A percentile compares a stretch with the other conserved stretches of the same genome.
These are phyloP conservation scores for Pholiota molesta DNA, from an alignment of 768 basidiomycete species.

Conservation along the genomic window DNA sequence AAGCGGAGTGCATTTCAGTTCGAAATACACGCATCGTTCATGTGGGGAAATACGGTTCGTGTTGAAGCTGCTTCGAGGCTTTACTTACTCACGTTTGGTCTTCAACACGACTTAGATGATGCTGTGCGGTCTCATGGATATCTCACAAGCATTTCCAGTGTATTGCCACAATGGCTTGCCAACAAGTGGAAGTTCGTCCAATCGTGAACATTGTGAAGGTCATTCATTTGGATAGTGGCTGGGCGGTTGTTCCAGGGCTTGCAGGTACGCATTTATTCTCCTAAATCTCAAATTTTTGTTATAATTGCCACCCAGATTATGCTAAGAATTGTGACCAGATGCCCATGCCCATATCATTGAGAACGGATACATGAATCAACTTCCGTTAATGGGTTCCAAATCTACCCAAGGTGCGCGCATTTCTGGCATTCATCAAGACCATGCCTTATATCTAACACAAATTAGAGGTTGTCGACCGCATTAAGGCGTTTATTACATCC, in stretches of 20 bases:
- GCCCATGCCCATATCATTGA: constrained; percentile 79
- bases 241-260: constrained; percentile 66
- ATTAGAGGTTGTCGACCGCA: constrained; percentile 62
- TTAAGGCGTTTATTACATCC: constrained; percentile 59
- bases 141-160: background rate
- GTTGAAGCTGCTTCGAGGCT: background rate
- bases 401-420: constrained; percentile 57
- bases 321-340: constrained; percentile 42
- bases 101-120: constrained; percentile 12
- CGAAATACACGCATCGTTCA: constrained; percentile 47
- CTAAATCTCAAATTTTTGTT: background rate
- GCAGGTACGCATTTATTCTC: constrained; percentile 46
- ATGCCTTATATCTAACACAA: no score
- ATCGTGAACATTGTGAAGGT: constrained; percentile 6
- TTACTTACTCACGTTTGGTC: background rate
- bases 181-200: background rate
- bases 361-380: constrained; percentile 71
- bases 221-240: constrained; percentile 14
- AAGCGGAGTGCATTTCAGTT: constrained; percentile 66
- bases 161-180: constrained; percentile 14
- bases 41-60: constrained; percentile 52
- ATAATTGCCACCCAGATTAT: background rate
- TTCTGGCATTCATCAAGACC: background rate
- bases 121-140: constrained; percentile 1
- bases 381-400: constrained; percentile 59